phyloP scores from a whole-genome alignment of 169 alveolate species.

The Cryptosporidium bovis region DNA sequence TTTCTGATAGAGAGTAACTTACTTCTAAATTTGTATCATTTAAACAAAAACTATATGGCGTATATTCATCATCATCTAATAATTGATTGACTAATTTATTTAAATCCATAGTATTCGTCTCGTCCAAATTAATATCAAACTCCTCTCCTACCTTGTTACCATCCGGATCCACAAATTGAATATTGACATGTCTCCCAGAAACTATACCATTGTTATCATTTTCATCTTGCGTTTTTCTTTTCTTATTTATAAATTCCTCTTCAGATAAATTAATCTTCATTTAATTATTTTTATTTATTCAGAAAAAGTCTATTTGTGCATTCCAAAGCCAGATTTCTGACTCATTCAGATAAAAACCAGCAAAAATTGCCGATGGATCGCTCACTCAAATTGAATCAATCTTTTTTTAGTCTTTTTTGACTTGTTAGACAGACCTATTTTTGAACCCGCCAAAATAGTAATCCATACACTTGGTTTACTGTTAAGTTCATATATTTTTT shows the following conservation, averaged over 20 bases:
- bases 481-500: no score
- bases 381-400: no score
- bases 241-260: constrained; percentile 15
- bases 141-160: constrained; percentile 68
- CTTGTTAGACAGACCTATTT: no score
- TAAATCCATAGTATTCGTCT: constrained; percentile 32
- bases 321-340: not conserved
- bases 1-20: constrained; percentile 23
- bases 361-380: no score
- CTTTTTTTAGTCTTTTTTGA: no score
- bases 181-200: constrained; percentile 31
- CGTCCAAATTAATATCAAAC: constrained; percentile 50
- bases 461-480: not conserved
- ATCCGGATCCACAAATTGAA: constrained; percentile 74
- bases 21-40: constrained; percentile 54
- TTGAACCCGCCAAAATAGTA: not conserved
- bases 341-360: not conserved
- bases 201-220: not conserved
- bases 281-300: no score
- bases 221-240: not conserved
- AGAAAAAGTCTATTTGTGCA: no score
- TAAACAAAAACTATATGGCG: constrained; percentile 66
- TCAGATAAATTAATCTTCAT: not conserved
- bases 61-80: constrained; percentile 64
- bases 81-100: constrained; percentile 41